phyloP scores from a whole-genome alignment of 78 protist genomes.

The Protostelium mycophagum region DNA sequence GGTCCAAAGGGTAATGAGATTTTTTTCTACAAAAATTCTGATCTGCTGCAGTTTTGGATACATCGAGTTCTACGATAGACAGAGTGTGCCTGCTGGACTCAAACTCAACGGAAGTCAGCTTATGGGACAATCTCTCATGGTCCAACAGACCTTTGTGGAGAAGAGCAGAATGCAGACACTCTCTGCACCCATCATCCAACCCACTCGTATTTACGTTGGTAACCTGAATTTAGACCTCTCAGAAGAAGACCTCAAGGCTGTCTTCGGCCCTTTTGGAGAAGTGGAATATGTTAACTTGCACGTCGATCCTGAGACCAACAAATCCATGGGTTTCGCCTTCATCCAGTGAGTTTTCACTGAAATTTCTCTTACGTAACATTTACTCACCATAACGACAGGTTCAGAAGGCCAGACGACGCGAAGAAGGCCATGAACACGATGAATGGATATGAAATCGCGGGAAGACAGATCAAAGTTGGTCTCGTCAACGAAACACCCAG shows the following conservation, averaged over 20 bases:
- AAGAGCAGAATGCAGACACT: conserved; percentile 5
- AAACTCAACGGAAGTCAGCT: conserved; percentile 21
- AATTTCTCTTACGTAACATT: background rate
- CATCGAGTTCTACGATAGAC: conserved; percentile 35
- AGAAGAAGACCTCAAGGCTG: conserved; percentile 40
- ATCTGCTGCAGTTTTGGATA: conserved; percentile 12
- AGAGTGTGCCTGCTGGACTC: conserved; percentile 23
- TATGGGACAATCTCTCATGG: conserved; percentile 12
- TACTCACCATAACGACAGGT: background rate
- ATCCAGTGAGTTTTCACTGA: conserved; percentile 1
- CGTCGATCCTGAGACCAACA: background rate
- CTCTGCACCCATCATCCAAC: conserved; percentile 1
- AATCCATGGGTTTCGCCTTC: conserved; percentile 8
- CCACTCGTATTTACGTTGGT: conserved; percentile 25
- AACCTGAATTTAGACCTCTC: conserved; percentile 7
- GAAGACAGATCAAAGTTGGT: conserved; percentile 15
- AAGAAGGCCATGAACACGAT: conserved; percentile 42
- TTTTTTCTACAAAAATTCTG: background rate
- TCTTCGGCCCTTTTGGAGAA: conserved; percentile 32
- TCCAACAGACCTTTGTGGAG: conserved; percentile 33
- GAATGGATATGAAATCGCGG: conserved; percentile 11
- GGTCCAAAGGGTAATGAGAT: conserved; percentile 34
- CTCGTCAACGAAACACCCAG: conserved; percentile 22
- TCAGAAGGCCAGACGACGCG: conserved; percentile 42
- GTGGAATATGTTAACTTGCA: conserved; percentile 15